These are phyloP conservation scores for Ophiocordyceps polyrhachis-furcata DNA, from an alignment of 2,329 filamentous ascomycete genomes.

Conservation along the genomic window DNA sequence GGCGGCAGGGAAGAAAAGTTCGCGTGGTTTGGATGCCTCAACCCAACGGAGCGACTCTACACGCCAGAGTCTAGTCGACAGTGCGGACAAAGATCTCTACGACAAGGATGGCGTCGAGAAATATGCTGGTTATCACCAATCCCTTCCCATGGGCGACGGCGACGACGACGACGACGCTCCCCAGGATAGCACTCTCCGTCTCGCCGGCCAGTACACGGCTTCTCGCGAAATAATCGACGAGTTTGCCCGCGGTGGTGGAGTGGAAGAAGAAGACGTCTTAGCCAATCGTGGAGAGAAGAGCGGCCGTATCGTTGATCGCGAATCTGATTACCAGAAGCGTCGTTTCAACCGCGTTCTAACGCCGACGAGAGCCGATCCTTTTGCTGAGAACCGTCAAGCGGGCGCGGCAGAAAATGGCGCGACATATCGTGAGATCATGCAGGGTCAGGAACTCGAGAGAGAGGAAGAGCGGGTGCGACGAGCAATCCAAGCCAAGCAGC, in stretches of 20 bases:
- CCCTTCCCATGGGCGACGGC: constrained; percentile 60
- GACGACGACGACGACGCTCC: constrained; percentile 66
- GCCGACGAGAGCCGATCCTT: constrained; percentile 70
- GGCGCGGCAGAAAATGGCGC: constrained; percentile 51
- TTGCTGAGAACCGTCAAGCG: constrained; percentile 55
- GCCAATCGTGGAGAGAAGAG: constrained; percentile 69
- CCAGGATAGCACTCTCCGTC: constrained; percentile 54
- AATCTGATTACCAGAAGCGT: constrained; percentile 95
- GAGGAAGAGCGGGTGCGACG: constrained; percentile 78
- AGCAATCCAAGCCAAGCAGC: constrained; percentile 56
- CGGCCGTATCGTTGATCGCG: constrained; percentile 76
- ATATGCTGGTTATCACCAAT: constrained; percentile 79
- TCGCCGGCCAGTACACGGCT: constrained; percentile 93
- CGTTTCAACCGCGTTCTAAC: constrained; percentile 77
- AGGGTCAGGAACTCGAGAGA: constrained; percentile 70
- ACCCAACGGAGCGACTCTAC: constrained; percentile 73
- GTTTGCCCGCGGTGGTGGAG: constrained; percentile 66
- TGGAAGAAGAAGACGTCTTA: constrained; percentile 83
- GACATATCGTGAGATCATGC: constrained; percentile 84
- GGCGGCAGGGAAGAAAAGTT: constrained; percentile 62
- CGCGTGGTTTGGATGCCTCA: constrained; percentile 58
- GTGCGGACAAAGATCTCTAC: constrained; percentile 77
- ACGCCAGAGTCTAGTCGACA: constrained; percentile 81
- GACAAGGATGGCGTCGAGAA: constrained; percentile 60
- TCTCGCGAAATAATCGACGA: constrained; percentile 85